Conservation (phyloP, 257 asterid species). For the Solanum dulcamara region DNA sequence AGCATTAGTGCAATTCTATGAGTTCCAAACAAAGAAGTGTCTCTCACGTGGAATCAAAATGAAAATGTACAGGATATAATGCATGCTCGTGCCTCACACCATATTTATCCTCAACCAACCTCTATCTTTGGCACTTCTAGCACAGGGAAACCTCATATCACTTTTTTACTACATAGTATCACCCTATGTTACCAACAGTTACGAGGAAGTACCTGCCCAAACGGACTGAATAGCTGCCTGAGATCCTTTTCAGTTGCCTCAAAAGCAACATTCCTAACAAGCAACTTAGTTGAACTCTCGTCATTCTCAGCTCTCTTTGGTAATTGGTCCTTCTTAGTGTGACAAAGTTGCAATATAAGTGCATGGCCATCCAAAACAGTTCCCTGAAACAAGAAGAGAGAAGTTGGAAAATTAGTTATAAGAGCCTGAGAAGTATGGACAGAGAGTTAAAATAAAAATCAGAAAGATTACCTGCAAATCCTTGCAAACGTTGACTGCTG, state of each 20-base stretch:
- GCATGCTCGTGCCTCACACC: background rate
- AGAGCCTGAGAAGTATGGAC: background rate
- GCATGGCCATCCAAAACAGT: slow-evolving; percentile 96
- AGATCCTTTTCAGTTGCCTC: slow-evolving; percentile 96
- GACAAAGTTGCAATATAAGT: slow-evolving; percentile 75
- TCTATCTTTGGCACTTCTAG: background rate
- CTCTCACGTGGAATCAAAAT: background rate
- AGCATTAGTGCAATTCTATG: background rate
- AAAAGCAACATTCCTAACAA: slow-evolving; percentile 86
- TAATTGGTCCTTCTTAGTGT: slow-evolving; percentile 42
- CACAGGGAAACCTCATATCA: background rate
- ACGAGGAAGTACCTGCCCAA: slow-evolving; percentile 67
- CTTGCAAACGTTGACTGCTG: slow-evolving; percentile 65
- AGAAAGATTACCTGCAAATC: slow-evolving; percentile 53
- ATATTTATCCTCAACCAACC: background rate
- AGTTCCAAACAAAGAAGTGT: background rate
- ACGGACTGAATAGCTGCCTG: slow-evolving; percentile 67
- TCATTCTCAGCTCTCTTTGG: slow-evolving; percentile 40
- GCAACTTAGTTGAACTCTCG: slow-evolving; percentile 78
- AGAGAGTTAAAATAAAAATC: background rate
- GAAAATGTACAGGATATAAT: background rate
- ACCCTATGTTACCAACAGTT: background rate
- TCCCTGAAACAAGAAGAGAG: slow-evolving; percentile 35
- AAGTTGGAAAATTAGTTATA: background rate
- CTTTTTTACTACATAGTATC: background rate